phyloP scores from a whole-genome alignment of 2,329 filamentous ascomycete species.

The Bipolaris oryzae region DNA sequence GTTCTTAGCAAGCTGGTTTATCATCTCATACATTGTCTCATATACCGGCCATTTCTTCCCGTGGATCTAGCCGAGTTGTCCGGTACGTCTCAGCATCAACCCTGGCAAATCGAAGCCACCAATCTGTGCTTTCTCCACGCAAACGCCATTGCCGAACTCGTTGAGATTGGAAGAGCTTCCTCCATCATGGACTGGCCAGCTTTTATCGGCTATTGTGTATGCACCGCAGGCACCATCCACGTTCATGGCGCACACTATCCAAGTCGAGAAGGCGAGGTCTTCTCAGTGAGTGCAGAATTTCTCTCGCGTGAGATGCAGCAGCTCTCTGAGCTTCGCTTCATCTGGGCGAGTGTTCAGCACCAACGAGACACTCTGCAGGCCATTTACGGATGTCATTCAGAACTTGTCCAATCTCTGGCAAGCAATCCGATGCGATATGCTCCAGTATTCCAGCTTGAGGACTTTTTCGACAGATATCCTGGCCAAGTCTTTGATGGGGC shows the following conservation, averaged over 20 bases:
- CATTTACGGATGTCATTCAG: conserved; percentile 78
- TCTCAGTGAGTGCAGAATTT: conserved; percentile 70
- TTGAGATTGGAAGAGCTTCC: conserved; percentile 77
- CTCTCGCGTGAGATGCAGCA: conserved; percentile 80
- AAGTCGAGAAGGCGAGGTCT: conserved; percentile 65
- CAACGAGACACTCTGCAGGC: conserved; percentile 78
- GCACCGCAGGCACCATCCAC: conserved; percentile 85
- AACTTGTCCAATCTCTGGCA: conserved; percentile 75
- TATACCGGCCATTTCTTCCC: conserved; percentile 85
- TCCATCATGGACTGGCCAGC: conserved; percentile 82
- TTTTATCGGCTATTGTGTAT: conserved; percentile 85
- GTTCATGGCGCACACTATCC: conserved; percentile 84
- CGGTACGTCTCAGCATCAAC: conserved; percentile 81
- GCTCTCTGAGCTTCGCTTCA: conserved; percentile 73
- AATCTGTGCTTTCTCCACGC: conserved; percentile 87
- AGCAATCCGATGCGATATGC: conserved; percentile 74
- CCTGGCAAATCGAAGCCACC: conserved; percentile 90
- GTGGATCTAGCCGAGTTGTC: conserved; percentile 82
- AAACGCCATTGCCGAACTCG: conserved; percentile 83
- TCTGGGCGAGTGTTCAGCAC: conserved; percentile 79
- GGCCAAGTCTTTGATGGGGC: conserved; percentile 74
- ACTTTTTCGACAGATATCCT: conserved; percentile 85
- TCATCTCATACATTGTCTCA: conserved; percentile 83
- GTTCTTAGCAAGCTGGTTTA: conserved; percentile 87
- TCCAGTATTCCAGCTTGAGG: conserved; percentile 81